These are phyloP conservation scores for Keithomyces neogunnii DNA, from an alignment of 2,329 filamentous ascomycete genomes.

Conservation along the genomic window DNA sequence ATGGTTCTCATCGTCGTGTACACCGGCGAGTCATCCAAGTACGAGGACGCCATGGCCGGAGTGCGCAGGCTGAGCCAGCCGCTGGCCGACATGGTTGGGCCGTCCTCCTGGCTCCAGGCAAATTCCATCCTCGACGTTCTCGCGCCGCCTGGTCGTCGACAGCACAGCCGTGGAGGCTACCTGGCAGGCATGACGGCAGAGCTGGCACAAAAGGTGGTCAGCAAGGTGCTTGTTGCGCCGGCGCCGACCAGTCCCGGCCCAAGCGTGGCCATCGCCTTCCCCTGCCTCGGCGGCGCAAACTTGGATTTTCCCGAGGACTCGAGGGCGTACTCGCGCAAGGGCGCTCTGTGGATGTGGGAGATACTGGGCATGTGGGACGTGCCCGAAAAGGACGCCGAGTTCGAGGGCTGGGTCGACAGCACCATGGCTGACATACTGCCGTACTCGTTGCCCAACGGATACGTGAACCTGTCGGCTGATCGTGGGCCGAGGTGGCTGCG, in stretches of 20 bases:
- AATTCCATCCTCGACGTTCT: constrained; percentile 1
- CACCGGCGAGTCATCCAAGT: background rate
- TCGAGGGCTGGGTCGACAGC: background rate
- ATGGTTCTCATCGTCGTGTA: background rate
- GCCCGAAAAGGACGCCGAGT: constrained; percentile 1
- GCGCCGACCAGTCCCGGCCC: background rate
- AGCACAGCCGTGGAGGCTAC: background rate
- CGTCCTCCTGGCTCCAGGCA: background rate
- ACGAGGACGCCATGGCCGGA: background rate
- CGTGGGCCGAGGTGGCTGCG: constrained; percentile 1
- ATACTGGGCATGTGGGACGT: background rate
- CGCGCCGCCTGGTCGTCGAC: background rate
- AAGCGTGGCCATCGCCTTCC: background rate
- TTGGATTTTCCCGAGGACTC: background rate
- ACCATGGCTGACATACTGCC: background rate
- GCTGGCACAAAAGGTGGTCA: background rate
- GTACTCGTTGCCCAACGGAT: background rate
- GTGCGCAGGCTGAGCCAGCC: background rate
- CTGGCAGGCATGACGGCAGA: background rate
- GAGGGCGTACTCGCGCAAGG: background rate
- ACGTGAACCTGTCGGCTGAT: background rate
- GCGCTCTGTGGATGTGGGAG: background rate
- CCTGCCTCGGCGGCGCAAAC: background rate
- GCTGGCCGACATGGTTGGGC: background rate
- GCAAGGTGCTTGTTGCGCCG: background rate